Base-by-base conservation (phyloP, 2,329 filamentous ascomycete genomes). In the Colletotrichum salicis region DNA sequence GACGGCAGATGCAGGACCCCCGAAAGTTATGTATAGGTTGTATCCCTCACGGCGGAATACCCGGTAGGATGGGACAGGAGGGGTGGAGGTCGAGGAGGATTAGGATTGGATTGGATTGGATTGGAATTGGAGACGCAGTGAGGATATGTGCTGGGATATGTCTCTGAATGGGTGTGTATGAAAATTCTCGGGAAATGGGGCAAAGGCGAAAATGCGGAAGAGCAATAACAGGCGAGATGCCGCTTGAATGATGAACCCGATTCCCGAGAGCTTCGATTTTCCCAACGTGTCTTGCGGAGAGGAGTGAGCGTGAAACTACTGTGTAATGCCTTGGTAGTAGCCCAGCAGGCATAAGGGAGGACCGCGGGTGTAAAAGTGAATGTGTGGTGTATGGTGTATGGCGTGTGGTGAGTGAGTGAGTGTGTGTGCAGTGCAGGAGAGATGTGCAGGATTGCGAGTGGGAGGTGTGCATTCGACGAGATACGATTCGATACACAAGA, bases 401-500 rank as follows among this genome's bases (percentile, higher is more conserved):
- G 24, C 15, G 15, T 60, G 48, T 66, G 63, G 41, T 31, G 27
- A 48, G 11, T 15, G 35, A 24, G 55, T 59, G 55, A 31, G 48
- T 12, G 54, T 5, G 56, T 41, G 64, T 57, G 68, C 64, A 33
- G 52, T 55, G 27, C 33, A 31, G 52, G 48, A 45, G 29, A 56
- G 24, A 64, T 67, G 52, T 71, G 64, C 57, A 62, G 64, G 35
- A 62, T 71, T 35, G 29, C 19, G 41, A 33, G 57, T 27, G 57
- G 68, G 57, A 41, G 64, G 68, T 56, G 35, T 67, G 64, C 64
- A 71, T 62, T 52, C 52, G 64, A 59, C 64, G 52, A 62, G 52
- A 71, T 71, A 51, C 64, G 64, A 71, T 68, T 71, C 64, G 64
- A 71, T 62, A 52, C 64, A 60, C 64, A 57, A 60, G 41, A 31